Base-by-base conservation (phyloP, 139 green algal species). In the Chlamydomonas sphaeroides region DNA sequence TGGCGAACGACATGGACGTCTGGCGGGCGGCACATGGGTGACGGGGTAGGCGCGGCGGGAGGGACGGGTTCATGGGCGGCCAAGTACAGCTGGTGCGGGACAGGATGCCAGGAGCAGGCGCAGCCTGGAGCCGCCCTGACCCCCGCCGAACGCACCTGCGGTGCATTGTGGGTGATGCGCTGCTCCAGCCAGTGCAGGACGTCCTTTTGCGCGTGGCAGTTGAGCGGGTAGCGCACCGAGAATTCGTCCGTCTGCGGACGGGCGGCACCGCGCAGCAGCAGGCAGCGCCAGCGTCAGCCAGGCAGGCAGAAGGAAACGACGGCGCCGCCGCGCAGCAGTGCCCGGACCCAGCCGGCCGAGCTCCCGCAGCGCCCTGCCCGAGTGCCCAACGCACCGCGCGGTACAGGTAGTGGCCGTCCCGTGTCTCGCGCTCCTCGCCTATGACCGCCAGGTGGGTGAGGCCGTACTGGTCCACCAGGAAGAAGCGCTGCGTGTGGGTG, bases 351-450 rank as follows among this genome's bases (percentile, higher is more conserved):
- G n/a, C n/a, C n/a, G n/a, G n/a, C n/a, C n/a, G n/a, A n/a, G n/a
- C n/a, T n/a, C n/a, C n/a, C n/a, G n/a, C n/a, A n/a, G n/a, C n/a
- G n/a, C n/a, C n/a, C n/a, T n/a, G n/a, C n/a, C n/a, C n/a, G n/a
- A n/a, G n/a, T n/a, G n/a, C n/a, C n/a, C n/a, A n/a, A n/a, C 75
- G 33, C 45, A 90, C 87, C 53, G 88, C 87, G n/a, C 25, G 75
- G 82, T 96, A 96, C 35, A 79, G 53, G 86, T 96, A 96, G 81
- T 96, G 93, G 0, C 91, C 93, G 68, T 96, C 93, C 8, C 91
- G 82, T 18, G 90, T 90, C 28, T 94, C 89, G 39, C 89, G 76
- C 87, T 96, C 93, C 67, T 93, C 88, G 38, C 92, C 93, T 57
- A 92, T 35, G 14, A 95, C 92, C 28, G 92, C 93, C 62, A 90